Evolutionary conservation across 164 flowering plant species (phyloP).

Genomic region (Aristolochia fimbriata): DNA sequence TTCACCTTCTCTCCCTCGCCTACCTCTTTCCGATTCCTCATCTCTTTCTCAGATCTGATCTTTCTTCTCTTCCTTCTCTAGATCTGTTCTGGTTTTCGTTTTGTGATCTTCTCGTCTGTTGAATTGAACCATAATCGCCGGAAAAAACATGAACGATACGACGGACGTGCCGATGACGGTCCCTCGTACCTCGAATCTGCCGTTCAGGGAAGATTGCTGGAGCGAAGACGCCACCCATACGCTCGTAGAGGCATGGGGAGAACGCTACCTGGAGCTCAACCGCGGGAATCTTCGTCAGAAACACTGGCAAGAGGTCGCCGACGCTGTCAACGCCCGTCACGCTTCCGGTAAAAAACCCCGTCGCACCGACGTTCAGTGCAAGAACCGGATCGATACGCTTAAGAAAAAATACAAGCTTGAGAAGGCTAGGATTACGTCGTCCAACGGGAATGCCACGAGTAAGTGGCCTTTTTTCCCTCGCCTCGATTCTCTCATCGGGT

Average conservation of each 20-base stretch:
- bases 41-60: background rate
- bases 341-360: constrained; percentile 47
- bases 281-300: constrained; percentile 85
- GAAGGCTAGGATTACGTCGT: constrained; percentile 41
- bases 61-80: background rate
- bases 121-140: constrained; percentile 2
- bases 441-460: constrained; percentile 26
- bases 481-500: constrained; percentile 18
- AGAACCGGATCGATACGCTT: constrained; percentile 89
- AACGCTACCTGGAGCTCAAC: constrained; percentile 60
- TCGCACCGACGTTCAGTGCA: constrained; percentile 87
- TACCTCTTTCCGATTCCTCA: background rate
- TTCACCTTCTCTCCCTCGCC: background rate
- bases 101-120: background rate
- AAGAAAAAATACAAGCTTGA: constrained; percentile 93
- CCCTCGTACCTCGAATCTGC: constrained; percentile 12
- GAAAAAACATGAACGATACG: constrained; percentile 11
- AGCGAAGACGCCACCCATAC: constrained; percentile 72
- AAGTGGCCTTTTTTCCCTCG: constrained; percentile 23
- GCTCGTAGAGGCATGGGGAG: constrained; percentile 80
- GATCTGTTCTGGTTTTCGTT: background rate
- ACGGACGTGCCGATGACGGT: constrained; percentile 4
- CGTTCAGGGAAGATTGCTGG: constrained; percentile 92
- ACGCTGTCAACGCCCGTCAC: constrained; percentile 65
- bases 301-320: constrained; percentile 91